Evolutionary conservation across 2,329 filamentous ascomycete genomes (phyloP).

Genomic region (Alternaria atra): DNA sequence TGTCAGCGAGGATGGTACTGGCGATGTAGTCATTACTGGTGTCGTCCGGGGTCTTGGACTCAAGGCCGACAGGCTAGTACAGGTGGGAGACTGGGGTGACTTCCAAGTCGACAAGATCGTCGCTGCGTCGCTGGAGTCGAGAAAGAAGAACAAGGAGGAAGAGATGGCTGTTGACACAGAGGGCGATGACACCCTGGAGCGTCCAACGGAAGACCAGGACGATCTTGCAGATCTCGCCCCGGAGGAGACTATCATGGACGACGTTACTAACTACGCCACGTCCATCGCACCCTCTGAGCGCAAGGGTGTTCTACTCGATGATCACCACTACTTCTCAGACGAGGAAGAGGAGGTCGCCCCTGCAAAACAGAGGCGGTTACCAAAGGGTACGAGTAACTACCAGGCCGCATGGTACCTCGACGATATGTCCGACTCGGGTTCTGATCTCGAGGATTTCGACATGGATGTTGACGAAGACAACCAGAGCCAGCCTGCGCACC

Average conservation of each 20-base stretch:
- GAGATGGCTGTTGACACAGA: constrained; percentile 74
- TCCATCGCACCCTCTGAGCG: constrained; percentile 59
- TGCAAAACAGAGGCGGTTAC: constrained; percentile 75
- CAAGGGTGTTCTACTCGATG: constrained; percentile 92
- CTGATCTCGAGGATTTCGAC: constrained; percentile 71
- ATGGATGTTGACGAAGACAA: constrained; percentile 69
- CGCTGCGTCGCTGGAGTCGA: constrained; percentile 72
- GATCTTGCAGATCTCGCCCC: constrained; percentile 84
- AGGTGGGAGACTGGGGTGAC: constrained; percentile 92
- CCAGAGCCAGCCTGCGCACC: constrained; percentile 65
- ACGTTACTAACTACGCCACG: constrained; percentile 62
- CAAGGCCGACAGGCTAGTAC: constrained; percentile 88
- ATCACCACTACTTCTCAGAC: constrained; percentile 98
- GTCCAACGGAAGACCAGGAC: constrained; percentile 81
- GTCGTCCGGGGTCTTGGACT: constrained; percentile 85
- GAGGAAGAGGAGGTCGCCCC: constrained; percentile 72
- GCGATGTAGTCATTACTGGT: constrained; percentile 79
- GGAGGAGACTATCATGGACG: constrained; percentile 82
- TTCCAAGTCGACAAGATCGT: constrained; percentile 92
- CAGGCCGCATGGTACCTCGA: constrained; percentile 93
- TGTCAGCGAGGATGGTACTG: constrained; percentile 57
- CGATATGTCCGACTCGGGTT: constrained; percentile 83
- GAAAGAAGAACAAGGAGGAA: constrained; percentile 67
- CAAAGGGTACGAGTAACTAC: constrained; percentile 91
- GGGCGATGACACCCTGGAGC: constrained; percentile 68